phyloP scores from a whole-genome alignment of 495 filamentous ascomycete species.

The Penicillium goetzii region DNA sequence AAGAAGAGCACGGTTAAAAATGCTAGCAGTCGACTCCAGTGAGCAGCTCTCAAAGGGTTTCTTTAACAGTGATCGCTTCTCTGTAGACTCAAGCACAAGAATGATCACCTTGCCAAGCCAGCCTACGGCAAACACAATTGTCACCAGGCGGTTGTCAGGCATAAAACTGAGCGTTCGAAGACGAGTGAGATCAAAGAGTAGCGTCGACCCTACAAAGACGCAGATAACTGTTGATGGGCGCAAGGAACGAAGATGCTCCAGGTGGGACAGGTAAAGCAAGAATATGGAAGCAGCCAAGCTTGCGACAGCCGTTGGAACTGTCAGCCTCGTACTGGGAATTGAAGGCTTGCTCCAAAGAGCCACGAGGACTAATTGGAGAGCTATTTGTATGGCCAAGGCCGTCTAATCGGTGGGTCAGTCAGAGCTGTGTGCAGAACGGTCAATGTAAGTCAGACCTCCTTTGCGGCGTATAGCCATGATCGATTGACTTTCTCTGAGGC shows the following conservation, averaged over 20 bases:
- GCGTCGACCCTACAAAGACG: constrained; percentile 17
- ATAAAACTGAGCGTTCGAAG: constrained; percentile 27
- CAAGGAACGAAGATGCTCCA: constrained; percentile 29
- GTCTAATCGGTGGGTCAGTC: constrained; percentile 10
- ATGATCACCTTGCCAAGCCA: constrained; percentile 44
- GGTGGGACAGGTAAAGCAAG: constrained; percentile 24
- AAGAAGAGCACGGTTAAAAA: constrained; percentile 54
- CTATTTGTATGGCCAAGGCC: constrained; percentile 19
- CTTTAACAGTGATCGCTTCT: constrained; percentile 51
- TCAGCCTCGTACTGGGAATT: constrained; percentile 25
- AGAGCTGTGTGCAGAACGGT: not conserved
- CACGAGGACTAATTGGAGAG: constrained; percentile 22
- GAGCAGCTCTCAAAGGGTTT: constrained; percentile 41
- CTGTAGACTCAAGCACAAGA: constrained; percentile 52
- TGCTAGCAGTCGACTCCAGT: constrained; percentile 56
- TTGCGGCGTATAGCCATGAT: constrained; percentile 30
- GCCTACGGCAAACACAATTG: constrained; percentile 27
- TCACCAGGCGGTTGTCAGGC: constrained; percentile 12
- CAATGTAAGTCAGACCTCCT: constrained; percentile 16
- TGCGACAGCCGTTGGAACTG: constrained; percentile 20
- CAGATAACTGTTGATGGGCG: constrained; percentile 27
- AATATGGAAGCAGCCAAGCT: constrained; percentile 11
- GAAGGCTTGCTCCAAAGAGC: constrained; percentile 19
- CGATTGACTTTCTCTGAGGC: constrained; percentile 29
- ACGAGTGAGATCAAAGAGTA: constrained; percentile 25